phyloP scores from a whole-genome alignment of 352 stramenopile species.

The Phytophthora chlamydospora region DNA sequence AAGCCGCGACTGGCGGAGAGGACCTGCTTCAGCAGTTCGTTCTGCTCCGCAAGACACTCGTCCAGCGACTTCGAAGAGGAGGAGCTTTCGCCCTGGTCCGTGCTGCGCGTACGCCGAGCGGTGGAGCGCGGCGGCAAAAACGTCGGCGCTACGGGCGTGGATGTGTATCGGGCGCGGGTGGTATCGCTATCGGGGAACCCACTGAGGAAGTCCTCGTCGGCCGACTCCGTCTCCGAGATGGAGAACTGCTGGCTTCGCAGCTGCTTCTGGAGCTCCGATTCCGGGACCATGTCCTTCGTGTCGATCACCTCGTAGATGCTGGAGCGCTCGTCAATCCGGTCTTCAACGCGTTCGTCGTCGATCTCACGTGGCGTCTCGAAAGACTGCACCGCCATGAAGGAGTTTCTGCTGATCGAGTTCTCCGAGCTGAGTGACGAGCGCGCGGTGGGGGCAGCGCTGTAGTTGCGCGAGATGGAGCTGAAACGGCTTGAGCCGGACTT shows the following conservation, averaged over 20 bases:
- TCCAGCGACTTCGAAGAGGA: conserved; percentile 37
- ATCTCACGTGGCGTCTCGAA: conserved; percentile 24
- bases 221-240: conserved; percentile 9
- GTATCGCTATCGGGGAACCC: conserved; percentile 24
- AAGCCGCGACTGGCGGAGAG: conserved; percentile 40
- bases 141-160: conserved; percentile 30
- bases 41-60: conserved; percentile 49
- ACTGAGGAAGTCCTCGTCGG: conserved; percentile 24
- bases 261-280: conserved; percentile 32
- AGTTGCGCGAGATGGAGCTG: conserved; percentile 40
- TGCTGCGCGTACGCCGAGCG: conserved; percentile 35
- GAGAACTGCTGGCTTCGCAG: conserved; percentile 32
- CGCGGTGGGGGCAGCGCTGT: conserved; percentile 35
- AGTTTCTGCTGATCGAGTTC: conserved; percentile 33
- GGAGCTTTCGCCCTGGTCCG: conserved; percentile 23
- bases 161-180: conserved; percentile 34
- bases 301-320: conserved; percentile 51
- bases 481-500: conserved; percentile 44
- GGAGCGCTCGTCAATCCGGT: conserved; percentile 36
- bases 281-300: conserved; percentile 44
- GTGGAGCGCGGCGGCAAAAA: conserved; percentile 14
- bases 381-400: conserved; percentile 37
- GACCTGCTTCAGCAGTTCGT: conserved; percentile 45
- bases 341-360: conserved; percentile 16
- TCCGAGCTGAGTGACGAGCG: conserved; percentile 42